Conservation (phyloP, 1,139 yeast genomes). For the Diutina ranongensis region DNA sequence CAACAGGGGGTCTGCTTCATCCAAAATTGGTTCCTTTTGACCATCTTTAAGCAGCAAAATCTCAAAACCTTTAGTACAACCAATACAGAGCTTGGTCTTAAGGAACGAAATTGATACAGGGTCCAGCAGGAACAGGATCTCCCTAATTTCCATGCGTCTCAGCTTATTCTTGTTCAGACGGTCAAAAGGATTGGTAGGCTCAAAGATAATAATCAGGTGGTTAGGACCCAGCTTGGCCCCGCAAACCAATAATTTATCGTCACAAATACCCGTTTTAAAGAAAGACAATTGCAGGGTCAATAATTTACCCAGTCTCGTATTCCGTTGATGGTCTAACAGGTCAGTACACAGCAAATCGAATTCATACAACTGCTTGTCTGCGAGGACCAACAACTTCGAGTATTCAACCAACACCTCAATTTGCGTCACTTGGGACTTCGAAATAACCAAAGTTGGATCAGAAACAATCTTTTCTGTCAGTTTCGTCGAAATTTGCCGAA, state of each 20-base stretch:
- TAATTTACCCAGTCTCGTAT: conserved; percentile 66
- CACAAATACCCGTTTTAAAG: conserved; percentile 87
- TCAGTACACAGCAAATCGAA: conserved; percentile 66
- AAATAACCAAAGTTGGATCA: conserved; percentile 68
- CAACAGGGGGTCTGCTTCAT: conserved; percentile 92
- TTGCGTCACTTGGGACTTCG: conserved; percentile 73
- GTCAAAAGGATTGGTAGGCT: conserved; percentile 54
- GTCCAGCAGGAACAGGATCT: conserved; percentile 74
- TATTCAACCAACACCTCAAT: conserved; percentile 89
- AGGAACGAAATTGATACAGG: conserved; percentile 87
- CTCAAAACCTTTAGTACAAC: conserved; percentile 94
- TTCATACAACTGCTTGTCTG: conserved; percentile 74
- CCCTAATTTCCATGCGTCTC: conserved; percentile 43
- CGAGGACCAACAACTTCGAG: conserved; percentile 66
- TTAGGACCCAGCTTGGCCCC: conserved; percentile 73
- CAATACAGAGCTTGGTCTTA: conserved; percentile 82
- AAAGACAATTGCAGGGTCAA: conserved; percentile 77
- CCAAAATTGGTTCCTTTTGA: conserved; percentile 66
- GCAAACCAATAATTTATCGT: conserved; percentile 78
- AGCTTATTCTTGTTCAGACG: conserved; percentile 51
- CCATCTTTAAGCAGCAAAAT: conserved; percentile 76
- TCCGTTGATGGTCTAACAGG: conserved; percentile 56
- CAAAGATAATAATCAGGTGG: conserved; percentile 76
- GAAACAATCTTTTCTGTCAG: conserved; percentile 44
- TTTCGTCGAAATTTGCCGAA: conserved; percentile 32